Conservation (phyloP, 495 filamentous ascomycete genomes). For the Xylaria scruposa region DNA sequence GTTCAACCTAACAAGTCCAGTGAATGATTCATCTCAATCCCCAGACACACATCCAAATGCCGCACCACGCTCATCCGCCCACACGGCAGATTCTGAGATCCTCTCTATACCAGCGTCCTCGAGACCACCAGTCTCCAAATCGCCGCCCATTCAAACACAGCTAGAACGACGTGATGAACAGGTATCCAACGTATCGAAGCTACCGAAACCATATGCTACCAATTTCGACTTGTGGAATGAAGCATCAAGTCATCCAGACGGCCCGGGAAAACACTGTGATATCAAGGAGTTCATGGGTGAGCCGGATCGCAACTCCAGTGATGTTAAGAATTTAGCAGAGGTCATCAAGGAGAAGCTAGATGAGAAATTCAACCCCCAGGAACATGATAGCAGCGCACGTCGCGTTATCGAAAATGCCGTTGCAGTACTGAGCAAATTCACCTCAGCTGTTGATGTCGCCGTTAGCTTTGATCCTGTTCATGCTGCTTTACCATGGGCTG, state of each 20-base stretch:
- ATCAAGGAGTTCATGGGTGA: neutral
- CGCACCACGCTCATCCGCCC: neutral
- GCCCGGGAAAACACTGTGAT: neutral
- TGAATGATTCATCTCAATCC: too few relatives aligned
- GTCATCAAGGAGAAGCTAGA: neutral
- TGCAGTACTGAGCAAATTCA: neutral
- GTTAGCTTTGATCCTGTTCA: constrained; percentile 43
- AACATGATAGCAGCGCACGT: neutral
- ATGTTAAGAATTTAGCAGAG: neutral
- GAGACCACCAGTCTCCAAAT: neutral
- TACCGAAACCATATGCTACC: constrained; percentile 1
- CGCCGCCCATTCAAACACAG: neutral
- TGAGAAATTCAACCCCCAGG: neutral
- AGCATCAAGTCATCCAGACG: neutral
- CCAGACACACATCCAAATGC: neutral
- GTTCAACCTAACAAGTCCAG: too few relatives aligned
- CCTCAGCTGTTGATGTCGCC: constrained; percentile 32
- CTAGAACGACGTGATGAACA: neutral
- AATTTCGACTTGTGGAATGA: neutral
- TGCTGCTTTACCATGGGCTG: constrained; percentile 47
- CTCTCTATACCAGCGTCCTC: neutral
- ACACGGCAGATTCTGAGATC: neutral
- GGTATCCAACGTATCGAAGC: neutral
- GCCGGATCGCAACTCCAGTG: neutral
- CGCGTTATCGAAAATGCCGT: neutral